phyloP scores from a whole-genome alignment of 2,329 filamentous ascomycete species.

The Leptographium procerum region DNA sequence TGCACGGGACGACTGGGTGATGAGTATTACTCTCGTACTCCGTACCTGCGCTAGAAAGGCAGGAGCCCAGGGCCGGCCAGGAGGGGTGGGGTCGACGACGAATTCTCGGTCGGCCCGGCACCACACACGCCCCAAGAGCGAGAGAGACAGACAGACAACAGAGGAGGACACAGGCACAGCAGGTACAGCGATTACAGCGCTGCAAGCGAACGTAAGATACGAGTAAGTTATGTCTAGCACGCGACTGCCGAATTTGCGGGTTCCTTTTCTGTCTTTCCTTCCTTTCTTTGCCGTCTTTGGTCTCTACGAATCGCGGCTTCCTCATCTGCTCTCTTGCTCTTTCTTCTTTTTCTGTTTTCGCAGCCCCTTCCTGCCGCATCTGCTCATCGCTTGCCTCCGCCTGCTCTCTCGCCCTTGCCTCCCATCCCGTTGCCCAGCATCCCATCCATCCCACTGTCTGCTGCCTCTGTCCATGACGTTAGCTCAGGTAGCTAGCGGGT shows the following conservation, averaged over 20 bases:
- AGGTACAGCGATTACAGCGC: not conserved
- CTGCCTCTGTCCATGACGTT: not conserved
- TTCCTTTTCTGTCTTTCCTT: not conserved
- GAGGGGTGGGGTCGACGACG: not conserved
- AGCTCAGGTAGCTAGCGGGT: not conserved
- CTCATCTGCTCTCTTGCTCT: not conserved
- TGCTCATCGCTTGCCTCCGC: not conserved
- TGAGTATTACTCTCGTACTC: conserved; percentile 1
- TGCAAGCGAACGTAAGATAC: not conserved
- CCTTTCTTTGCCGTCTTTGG: not conserved
- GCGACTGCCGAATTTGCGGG: not conserved
- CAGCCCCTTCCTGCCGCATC: not conserved
- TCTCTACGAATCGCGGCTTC: not conserved
- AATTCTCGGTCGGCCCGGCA: not conserved
- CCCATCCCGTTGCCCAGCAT: not conserved
- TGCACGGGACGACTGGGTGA: not conserved
- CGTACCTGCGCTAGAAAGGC: conserved; percentile 3
- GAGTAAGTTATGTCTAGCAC: not conserved
- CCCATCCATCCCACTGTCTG: too few species aligned
- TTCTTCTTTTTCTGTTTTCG: not conserved
- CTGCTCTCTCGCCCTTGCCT: not conserved
- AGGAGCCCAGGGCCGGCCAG: conserved; percentile 1
- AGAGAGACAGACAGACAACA: too few species aligned
- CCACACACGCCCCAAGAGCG: not conserved
- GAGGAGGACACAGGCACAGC: not conserved